A percentile compares a stretch with the other conserved stretches of the same genome.
Evolutionary conservation across 164 flowering plant genomes (phyloP).

Genomic region (Kingdonia uniflora): DNA sequence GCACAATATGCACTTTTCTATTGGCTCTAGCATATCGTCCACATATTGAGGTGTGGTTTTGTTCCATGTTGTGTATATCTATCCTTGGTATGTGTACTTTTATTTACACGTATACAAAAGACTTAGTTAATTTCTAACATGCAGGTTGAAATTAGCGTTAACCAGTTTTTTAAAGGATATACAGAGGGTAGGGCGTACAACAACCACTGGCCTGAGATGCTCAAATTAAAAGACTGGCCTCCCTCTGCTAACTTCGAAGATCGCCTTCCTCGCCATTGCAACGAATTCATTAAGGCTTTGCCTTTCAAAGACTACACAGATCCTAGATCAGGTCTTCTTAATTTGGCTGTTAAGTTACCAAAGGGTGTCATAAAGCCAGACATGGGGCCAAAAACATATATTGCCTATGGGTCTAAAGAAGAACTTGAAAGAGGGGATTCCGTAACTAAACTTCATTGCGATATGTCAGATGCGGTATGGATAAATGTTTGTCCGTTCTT

Average conservation of each 20-base stretch:
- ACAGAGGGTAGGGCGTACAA: conserved; percentile 42
- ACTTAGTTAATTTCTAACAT: too few relatives aligned
- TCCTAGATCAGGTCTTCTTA: conserved; percentile 57
- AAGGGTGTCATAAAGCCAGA: conserved; percentile 53
- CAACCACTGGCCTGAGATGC: conserved; percentile 86
- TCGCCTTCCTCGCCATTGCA: conserved; percentile 77
- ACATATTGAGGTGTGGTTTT: too few relatives aligned
- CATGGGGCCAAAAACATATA: conserved; percentile 90
- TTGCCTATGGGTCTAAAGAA: conserved; percentile 64
- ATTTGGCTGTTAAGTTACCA: conserved; percentile 71
- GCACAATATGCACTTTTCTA: too few relatives aligned
- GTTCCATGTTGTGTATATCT: too few relatives aligned
- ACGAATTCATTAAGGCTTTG: conserved; percentile 65
- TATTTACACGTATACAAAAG: too few relatives aligned
- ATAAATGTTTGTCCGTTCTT: not conserved
- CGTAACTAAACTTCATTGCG: conserved; percentile 84
- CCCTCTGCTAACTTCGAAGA: conserved; percentile 79
- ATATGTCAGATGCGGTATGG: conserved; percentile 89
- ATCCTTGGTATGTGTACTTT: too few relatives aligned
- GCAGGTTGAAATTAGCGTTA: conserved; percentile 68
- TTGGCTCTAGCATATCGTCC: too few relatives aligned
- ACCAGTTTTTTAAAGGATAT: conserved; percentile 67
- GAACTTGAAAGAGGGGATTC: conserved; percentile 97
- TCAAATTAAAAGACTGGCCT: conserved; percentile 92
- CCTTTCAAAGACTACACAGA: conserved; percentile 75